Conservation (phyloP, 2,329 filamentous ascomycete genomes). For the Xylaria sp. region DNA sequence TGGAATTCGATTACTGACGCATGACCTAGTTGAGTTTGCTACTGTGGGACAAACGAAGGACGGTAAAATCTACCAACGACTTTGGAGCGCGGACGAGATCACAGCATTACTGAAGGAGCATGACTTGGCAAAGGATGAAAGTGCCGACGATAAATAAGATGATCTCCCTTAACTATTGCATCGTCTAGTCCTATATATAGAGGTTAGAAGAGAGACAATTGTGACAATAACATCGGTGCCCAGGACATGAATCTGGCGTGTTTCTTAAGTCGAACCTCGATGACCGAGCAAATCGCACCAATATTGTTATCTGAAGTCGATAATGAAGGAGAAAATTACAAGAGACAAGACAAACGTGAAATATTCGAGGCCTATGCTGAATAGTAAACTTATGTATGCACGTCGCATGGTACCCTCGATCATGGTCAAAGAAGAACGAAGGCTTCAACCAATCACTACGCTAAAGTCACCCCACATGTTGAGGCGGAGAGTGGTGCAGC, state of each 20-base stretch:
- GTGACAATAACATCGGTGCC: slow-evolving; percentile 39
- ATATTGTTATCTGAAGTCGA: not conserved
- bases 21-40: slow-evolving; percentile 85
- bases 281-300: not conserved
- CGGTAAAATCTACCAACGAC: slow-evolving; percentile 96
- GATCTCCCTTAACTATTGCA: slow-evolving; percentile 13
- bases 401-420: not conserved
- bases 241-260: slow-evolving; percentile 5
- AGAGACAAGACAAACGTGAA: not conserved
- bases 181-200: slow-evolving; percentile 32
- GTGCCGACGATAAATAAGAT: slow-evolving; percentile 71
- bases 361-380: not conserved
- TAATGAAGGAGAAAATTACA: not conserved
- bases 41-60: slow-evolving; percentile 95
- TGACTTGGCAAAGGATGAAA: slow-evolving; percentile 88
- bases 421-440: not conserved
- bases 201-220: slow-evolving; percentile 36
- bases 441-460: slow-evolving; percentile 23
- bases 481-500: slow-evolving; percentile 8
- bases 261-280: not conserved
- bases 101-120: slow-evolving; percentile 94
- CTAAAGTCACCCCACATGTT: slow-evolving; percentile 29
- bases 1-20: slow-evolving; percentile 28
- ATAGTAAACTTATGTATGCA: not conserved
- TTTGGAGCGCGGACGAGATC: slow-evolving; percentile 98